Evolutionary conservation across 805 yeast species (phyloP).

Genomic region (Lachancea thermotolerans): DNA sequence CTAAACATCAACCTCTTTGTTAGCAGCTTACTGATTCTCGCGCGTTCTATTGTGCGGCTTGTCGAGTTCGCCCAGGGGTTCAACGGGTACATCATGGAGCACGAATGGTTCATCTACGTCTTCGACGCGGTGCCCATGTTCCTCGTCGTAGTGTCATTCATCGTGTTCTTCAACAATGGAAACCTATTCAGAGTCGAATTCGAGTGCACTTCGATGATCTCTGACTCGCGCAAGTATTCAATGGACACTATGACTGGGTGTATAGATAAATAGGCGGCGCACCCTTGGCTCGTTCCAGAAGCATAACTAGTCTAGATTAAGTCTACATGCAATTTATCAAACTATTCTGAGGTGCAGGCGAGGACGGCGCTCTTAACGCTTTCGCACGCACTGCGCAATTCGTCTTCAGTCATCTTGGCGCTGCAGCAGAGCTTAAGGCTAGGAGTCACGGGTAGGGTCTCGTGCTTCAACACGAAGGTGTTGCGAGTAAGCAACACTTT

Average conservation of each 20-base stretch:
- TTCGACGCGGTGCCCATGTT: slow-evolving; percentile 26
- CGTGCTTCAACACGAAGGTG: slow-evolving; percentile 62
- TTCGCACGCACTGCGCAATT: slow-evolving; percentile 38
- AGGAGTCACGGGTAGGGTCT: slow-evolving; percentile 61
- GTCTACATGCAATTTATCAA: neutral
- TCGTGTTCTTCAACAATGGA: slow-evolving; percentile 7
- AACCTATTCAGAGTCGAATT: slow-evolving; percentile 8
- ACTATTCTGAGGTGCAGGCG: neutral
- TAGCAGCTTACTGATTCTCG: slow-evolving; percentile 15
- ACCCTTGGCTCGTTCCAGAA: neutral
- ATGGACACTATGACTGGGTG: neutral
- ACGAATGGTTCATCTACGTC: slow-evolving; percentile 21
- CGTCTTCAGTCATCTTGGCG: slow-evolving; percentile 39
- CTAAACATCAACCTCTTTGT: slow-evolving; percentile 8
- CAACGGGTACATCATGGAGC: slow-evolving; percentile 18
- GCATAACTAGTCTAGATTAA: neutral
- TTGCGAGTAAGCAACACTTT: slow-evolving; percentile 59
- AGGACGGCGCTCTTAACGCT: slow-evolving; percentile 31
- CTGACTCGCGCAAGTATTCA: neutral
- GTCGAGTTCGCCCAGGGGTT: slow-evolving; percentile 26
- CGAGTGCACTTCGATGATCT: slow-evolving; percentile 5
- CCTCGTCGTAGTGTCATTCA: slow-evolving; percentile 9
- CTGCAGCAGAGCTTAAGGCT: slow-evolving; percentile 48
- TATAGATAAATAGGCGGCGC: too few species aligned
- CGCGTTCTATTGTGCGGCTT: slow-evolving; percentile 25